A percentile compares a stretch with the other conserved stretches of the same genome.
Conservation (phyloP, 2,329 filamentous ascomycete genomes). For the Triangularia setosa region DNA sequence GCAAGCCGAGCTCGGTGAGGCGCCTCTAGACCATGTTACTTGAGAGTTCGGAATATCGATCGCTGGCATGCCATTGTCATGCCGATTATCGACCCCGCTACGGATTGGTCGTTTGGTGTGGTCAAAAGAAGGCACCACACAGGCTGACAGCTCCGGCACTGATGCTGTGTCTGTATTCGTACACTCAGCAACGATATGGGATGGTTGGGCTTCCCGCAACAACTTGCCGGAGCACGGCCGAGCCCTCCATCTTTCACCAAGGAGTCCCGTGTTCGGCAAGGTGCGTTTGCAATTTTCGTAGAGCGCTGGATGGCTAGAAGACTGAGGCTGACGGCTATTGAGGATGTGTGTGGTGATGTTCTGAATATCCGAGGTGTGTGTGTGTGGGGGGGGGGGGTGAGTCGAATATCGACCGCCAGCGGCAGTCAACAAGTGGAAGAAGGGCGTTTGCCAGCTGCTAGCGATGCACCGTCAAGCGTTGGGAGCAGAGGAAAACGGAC, state of each 20-base stretch:
- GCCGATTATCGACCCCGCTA: neutral
- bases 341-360: neutral
- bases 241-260: neutral
- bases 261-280: constrained; percentile 1
- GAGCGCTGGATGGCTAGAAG: neutral
- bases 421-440: neutral
- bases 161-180: neutral
- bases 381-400: neutral
- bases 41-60: neutral
- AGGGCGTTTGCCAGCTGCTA: constrained; percentile 5
- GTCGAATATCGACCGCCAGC: neutral
- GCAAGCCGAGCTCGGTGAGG: neutral
- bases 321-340: constrained; percentile 1
- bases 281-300: neutral
- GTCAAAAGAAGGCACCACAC: neutral
- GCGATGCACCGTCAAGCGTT: neutral
- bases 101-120: neutral
- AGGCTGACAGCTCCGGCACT: neutral
- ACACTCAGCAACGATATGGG: neutral
- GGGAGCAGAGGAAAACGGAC: no score
- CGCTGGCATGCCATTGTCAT: neutral
- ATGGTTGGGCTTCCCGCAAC: constrained; percentile 2
- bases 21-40: neutral
- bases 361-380: no score
- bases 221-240: neutral